Conservation (phyloP, 176 grass and related monocot species). For the Olyra latifolia region DNA sequence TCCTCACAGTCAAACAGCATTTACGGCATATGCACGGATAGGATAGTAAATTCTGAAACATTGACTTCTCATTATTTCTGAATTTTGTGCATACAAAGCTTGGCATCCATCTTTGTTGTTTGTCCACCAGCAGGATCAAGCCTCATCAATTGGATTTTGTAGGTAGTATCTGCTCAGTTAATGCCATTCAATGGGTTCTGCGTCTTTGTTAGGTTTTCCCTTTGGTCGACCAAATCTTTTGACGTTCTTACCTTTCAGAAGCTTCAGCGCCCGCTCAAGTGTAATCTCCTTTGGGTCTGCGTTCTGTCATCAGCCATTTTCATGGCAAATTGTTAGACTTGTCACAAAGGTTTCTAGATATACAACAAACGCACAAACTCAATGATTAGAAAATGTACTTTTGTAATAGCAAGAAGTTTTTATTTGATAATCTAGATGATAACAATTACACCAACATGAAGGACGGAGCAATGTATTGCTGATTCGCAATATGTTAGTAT, state of each 20-base stretch:
- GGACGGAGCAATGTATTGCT: background rate
- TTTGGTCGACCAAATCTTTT: conserved; percentile 70
- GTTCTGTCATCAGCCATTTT: conserved; percentile 48
- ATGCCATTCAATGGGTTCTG: conserved; percentile 53
- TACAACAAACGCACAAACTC: background rate
- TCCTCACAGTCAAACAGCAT: background rate
- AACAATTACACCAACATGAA: background rate
- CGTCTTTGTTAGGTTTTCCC: conserved; percentile 29
- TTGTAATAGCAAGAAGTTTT: background rate
- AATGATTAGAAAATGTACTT: background rate
- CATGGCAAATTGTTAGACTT: conserved; percentile 33
- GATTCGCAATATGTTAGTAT: background rate
- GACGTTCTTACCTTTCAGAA: conserved; percentile 68
- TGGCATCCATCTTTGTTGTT: background rate
- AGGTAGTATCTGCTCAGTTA: background rate
- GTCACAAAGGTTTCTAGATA: conserved; percentile 11
- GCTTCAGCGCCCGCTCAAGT: conserved; percentile 56
- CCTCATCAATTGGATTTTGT: background rate
- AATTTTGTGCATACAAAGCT: conserved; percentile 18
- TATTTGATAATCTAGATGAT: background rate
- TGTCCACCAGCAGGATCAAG: background rate
- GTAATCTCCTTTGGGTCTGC: conserved; percentile 61
- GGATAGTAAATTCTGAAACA: background rate
- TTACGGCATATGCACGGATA: background rate
- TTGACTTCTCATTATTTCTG: conserved; percentile 12